Evolutionary conservation across 2,329 filamentous ascomycete species (phyloP).

Genomic region (Pestalotiopsis sp.): DNA sequence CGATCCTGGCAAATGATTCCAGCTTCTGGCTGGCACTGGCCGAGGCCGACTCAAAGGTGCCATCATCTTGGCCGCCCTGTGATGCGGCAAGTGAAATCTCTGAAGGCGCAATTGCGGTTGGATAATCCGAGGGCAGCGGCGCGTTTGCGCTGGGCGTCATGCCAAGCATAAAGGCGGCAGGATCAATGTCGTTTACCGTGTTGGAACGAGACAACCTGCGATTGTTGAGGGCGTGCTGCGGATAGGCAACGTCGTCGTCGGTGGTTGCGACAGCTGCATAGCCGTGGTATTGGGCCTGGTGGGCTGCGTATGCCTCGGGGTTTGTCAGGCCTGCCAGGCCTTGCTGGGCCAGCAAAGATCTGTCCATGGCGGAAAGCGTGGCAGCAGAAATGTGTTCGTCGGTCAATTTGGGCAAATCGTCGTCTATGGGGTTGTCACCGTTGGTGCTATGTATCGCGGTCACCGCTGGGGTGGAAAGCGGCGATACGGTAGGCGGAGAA

Average conservation of each 20-base stretch:
- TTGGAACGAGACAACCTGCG: conserved; percentile 15
- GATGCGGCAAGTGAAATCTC: conserved; percentile 34
- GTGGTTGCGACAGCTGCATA: conserved; percentile 32
- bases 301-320: background rate
- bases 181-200: conserved; percentile 31
- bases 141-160: conserved; percentile 25
- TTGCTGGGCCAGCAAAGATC: background rate
- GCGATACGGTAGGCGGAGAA: conserved; percentile 36
- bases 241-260: conserved; percentile 30
- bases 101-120: conserved; percentile 33
- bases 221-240: conserved; percentile 23
- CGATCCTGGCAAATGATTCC: conserved; percentile 62
- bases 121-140: conserved; percentile 27
- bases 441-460: conserved; percentile 28
- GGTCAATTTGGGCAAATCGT: conserved; percentile 22
- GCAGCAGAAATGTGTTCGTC: conserved; percentile 14
- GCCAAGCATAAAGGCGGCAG: conserved; percentile 32
- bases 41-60: conserved; percentile 34
- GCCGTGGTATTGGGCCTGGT: conserved; percentile 15
- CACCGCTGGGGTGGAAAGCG: conserved; percentile 36
- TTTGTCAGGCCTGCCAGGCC: background rate
- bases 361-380: background rate
- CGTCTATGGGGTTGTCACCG: conserved; percentile 29
- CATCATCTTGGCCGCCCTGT: conserved; percentile 31
- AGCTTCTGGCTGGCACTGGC: conserved; percentile 42